These are phyloP conservation scores for Apiotrichum montevideense DNA, from an alignment of 1,284 basidiomycete species.

Conservation along the genomic window DNA sequence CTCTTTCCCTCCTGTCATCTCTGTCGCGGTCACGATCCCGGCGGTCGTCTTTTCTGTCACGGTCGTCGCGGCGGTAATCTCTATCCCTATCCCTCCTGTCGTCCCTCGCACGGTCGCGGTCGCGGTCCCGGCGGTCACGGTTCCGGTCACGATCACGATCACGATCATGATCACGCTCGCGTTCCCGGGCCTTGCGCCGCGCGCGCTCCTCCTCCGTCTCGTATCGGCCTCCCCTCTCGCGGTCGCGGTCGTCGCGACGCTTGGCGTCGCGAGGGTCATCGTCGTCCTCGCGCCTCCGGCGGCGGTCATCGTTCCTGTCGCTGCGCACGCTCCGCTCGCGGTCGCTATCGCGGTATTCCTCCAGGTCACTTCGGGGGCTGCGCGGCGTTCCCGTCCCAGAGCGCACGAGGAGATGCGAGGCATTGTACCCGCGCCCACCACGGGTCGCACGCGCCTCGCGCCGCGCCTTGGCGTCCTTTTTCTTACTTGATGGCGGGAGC, in stretches of 20 bases:
- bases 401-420: constrained; percentile 32
- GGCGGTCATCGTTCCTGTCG: constrained; percentile 18
- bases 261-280: constrained; percentile 10
- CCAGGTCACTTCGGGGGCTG: not conserved
- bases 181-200: constrained; percentile 30
- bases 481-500: constrained; percentile 14
- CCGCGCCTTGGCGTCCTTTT: constrained; percentile 22
- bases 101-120: constrained; percentile 9
- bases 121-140: constrained; percentile 4
- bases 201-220: constrained; percentile 35
- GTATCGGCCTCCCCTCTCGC: constrained; percentile 12
- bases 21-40: not conserved
- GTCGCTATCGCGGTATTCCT: not conserved
- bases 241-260: constrained; percentile 14
- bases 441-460: constrained; percentile 27
- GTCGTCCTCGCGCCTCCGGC: constrained; percentile 16
- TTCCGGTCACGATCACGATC: constrained; percentile 11
- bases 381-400: constrained; percentile 12
- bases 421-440: constrained; percentile 40
- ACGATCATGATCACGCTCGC: constrained; percentile 17
- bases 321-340: constrained; percentile 1
- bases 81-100: constrained; percentile 2
- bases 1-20: not conserved
- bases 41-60: not conserved
- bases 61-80: constrained; percentile 11